Evolutionary conservation across 306 rosid species (phyloP).

Genomic region (Boehmeria nivea): DNA sequence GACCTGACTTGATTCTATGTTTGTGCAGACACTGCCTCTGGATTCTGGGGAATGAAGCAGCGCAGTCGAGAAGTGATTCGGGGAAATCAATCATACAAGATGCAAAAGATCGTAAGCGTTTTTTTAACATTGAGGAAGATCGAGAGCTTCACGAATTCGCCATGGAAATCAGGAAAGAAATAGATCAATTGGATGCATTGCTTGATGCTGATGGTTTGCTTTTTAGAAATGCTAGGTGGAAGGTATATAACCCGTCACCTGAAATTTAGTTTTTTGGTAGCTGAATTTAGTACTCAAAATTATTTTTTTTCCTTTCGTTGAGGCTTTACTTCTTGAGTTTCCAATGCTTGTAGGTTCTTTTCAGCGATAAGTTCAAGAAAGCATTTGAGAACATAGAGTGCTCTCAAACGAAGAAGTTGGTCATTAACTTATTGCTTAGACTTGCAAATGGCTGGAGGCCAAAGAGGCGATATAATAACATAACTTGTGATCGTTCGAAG

Average conservation of each 20-base stretch:
- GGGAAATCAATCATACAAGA: not conserved
- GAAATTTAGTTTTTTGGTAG: not conserved
- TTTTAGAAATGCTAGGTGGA: constrained; percentile 8
- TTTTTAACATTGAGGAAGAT: constrained; percentile 1
- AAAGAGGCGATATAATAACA: not conserved
- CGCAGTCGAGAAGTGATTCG: not conserved
- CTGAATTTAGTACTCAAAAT: no score
- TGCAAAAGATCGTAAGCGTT: not conserved
- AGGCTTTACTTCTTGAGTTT: not conserved
- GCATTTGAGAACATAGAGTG: constrained; percentile 13
- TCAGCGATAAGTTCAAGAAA: constrained; percentile 13
- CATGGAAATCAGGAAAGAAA: constrained; percentile 10
- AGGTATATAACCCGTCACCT: not conserved
- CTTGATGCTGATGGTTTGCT: constrained; percentile 9
- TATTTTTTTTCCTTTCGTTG: not conserved
- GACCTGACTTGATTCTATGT: not conserved
- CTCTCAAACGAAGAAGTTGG: constrained; percentile 4
- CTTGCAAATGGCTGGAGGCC: constrained; percentile 21
- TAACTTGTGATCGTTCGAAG: constrained; percentile 5
- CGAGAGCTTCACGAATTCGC: not conserved
- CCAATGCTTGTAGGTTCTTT: not conserved
- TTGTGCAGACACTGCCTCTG: constrained; percentile 10
- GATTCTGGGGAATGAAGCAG: constrained; percentile 13
- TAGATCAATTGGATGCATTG: constrained; percentile 13
- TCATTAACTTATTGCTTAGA: not conserved